Conservation (phyloP, 1,284 basidiomycete species). For the Cerrena zonata region DNA sequence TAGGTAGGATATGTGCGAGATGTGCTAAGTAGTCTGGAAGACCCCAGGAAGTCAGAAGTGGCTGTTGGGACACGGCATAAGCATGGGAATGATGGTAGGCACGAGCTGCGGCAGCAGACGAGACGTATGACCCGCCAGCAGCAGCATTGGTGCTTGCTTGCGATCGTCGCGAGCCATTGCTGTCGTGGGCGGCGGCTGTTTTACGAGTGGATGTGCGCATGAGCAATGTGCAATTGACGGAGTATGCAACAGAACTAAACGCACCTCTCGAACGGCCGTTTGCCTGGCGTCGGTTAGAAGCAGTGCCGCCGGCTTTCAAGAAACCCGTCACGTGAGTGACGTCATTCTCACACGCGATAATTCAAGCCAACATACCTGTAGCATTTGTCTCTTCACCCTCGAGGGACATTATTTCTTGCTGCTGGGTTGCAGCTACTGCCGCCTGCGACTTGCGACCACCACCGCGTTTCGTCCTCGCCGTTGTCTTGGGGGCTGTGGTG, state of each 20-base stretch:
- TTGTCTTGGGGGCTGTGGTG: constrained; percentile 29
- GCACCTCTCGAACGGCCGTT: constrained; percentile 43
- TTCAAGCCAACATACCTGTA: constrained; percentile 36
- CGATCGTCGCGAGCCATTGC: constrained; percentile 40
- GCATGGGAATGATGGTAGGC: constrained; percentile 72
- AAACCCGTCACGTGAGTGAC: constrained; percentile 34
- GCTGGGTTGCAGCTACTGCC: no score
- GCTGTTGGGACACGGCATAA: constrained; percentile 69
- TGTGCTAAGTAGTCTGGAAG: constrained; percentile 92
- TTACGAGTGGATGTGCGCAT: constrained; percentile 29
- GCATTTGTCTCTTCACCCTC: constrained; percentile 63
- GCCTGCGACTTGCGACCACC: constrained; percentile 43
- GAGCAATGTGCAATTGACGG: constrained; percentile 19
- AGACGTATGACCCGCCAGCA: constrained; percentile 9
- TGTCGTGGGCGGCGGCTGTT: constrained; percentile 34
- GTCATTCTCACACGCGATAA: constrained; percentile 17
- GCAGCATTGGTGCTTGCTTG: constrained; percentile 28
- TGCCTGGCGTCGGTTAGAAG: constrained; percentile 34
- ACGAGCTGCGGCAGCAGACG: constrained; percentile 29
- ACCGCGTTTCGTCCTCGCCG: constrained; percentile 34
- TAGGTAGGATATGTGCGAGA: constrained; percentile 80
- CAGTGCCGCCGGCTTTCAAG: constrained; percentile 29
- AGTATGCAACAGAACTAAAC: constrained; percentile 28
- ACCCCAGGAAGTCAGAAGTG: constrained; percentile 77
- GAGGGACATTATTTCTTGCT: constrained; percentile 21